phyloP scores from a whole-genome alignment of 306 rosid species.

The Medicago ruthenica region DNA sequence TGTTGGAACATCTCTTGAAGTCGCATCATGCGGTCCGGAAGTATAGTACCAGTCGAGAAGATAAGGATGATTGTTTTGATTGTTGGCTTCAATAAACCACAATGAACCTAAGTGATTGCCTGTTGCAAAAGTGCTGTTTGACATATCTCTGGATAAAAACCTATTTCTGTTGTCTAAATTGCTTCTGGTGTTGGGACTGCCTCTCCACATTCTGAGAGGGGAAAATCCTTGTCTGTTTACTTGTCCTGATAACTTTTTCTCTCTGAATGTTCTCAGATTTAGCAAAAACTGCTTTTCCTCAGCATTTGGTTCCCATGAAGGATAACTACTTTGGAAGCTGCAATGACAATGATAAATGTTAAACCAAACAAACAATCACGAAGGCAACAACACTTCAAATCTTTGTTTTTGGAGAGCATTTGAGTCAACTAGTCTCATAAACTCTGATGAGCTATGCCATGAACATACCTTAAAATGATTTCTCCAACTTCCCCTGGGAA shows the following conservation, averaged over 20 bases:
- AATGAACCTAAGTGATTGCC: conserved; percentile 64
- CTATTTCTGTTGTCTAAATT: conserved; percentile 54
- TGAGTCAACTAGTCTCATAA: background rate
- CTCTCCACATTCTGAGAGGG: conserved; percentile 56
- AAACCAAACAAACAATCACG: conserved; percentile 25
- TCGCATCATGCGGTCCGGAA: conserved; percentile 43
- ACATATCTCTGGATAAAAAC: conserved; percentile 53
- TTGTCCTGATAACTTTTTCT: conserved; percentile 58
- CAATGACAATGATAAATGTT: conserved; percentile 35
- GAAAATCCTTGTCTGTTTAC: conserved; percentile 51
- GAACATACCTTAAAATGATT: conserved; percentile 75
- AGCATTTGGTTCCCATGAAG: conserved; percentile 82
- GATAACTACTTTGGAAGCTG: conserved; percentile 86
- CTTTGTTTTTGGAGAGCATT: too few species aligned
- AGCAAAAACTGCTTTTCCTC: conserved; percentile 66
- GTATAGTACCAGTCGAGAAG: conserved; percentile 89
- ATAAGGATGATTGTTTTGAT: conserved; percentile 65
- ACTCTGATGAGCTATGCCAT: conserved; percentile 8
- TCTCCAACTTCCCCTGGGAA: conserved; percentile 98
- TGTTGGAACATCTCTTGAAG: conserved; percentile 39
- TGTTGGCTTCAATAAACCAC: conserved; percentile 62
- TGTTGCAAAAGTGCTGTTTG: conserved; percentile 43
- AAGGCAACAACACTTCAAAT: too few species aligned
- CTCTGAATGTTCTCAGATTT: conserved; percentile 69
- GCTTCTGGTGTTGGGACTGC: conserved; percentile 52